A percentile compares a stretch with the other conserved stretches of the same genome.
Evolutionary conservation across 495 filamentous ascomycete species (phyloP).

Genomic region (Neurospora sp.): DNA sequence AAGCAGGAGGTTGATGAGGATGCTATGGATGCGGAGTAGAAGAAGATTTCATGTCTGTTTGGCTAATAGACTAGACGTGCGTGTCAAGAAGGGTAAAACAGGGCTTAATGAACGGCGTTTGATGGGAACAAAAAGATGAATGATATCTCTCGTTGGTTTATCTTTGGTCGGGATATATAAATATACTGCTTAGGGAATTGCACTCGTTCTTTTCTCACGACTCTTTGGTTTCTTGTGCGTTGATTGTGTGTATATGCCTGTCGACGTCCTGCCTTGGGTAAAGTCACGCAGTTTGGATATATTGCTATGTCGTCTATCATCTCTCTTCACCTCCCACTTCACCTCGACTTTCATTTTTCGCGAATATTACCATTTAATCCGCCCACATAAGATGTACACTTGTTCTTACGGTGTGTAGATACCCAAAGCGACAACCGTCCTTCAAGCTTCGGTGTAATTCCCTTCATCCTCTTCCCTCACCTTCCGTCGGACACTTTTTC

Average conservation of each 20-base stretch:
- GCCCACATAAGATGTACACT: too few relatives aligned
- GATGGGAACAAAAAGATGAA: neutral
- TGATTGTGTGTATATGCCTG: neutral
- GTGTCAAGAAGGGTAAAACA: neutral
- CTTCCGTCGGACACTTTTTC: too few relatives aligned
- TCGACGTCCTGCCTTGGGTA: neutral
- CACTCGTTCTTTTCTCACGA: neutral
- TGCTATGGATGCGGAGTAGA: slow-evolving; percentile 32
- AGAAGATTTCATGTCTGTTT: neutral
- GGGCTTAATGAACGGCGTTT: neutral
- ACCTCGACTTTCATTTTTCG: too few relatives aligned
- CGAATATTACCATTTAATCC: too few relatives aligned
- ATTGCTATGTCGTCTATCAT: too few relatives aligned
- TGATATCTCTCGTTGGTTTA: neutral
- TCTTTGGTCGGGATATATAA: neutral
- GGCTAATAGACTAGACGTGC: neutral
- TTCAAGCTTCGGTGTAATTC: too few relatives aligned
- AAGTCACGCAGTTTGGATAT: too few relatives aligned
- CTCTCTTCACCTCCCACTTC: too few relatives aligned
- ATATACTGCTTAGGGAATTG: neutral
- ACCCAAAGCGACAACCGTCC: too few relatives aligned
- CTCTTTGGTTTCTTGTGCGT: neutral
- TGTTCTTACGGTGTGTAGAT: too few relatives aligned
- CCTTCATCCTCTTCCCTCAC: too few relatives aligned
- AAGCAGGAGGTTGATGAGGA: slow-evolving; percentile 12